These are phyloP conservation scores for Tinospora cordifolia DNA, from an alignment of 164 flowering plant species.

Conservation along the genomic window DNA sequence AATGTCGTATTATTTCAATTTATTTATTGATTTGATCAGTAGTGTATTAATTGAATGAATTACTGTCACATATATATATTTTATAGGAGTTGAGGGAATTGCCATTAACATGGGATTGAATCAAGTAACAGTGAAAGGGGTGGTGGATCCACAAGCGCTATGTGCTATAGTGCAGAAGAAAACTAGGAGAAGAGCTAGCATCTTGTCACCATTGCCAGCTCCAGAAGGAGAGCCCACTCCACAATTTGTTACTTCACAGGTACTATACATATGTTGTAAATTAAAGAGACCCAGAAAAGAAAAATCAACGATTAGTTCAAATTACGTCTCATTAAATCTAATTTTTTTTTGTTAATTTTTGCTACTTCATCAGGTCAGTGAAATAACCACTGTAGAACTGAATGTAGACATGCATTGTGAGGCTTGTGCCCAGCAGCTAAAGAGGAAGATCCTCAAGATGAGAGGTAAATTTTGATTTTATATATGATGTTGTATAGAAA, in stretches of 20 bases:
- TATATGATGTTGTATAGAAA: neutral
- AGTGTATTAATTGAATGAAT: neutral
- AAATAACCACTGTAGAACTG: conserved; percentile 55
- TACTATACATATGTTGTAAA: neutral
- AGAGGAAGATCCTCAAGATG: conserved; percentile 82
- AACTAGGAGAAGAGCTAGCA: conserved; percentile 68
- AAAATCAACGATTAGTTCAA: neutral
- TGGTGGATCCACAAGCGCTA: conserved; percentile 78
- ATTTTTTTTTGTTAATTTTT: neutral
- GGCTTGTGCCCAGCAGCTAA: conserved; percentile 84
- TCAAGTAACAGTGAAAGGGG: conserved; percentile 74
- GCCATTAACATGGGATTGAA: conserved; percentile 58
- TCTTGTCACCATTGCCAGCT: conserved; percentile 72
- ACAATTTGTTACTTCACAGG: conserved; percentile 70
- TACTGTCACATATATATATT: neutral
- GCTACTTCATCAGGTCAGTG: conserved; percentile 45
- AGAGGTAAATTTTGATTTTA: conserved; percentile 44
- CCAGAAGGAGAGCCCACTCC: conserved; percentile 66
- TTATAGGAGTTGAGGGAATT: conserved; percentile 67
- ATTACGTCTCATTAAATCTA: neutral
- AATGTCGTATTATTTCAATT: too few species aligned
- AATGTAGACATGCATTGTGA: conserved; percentile 91
- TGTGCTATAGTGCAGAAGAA: conserved; percentile 65
- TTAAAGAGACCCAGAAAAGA: neutral
- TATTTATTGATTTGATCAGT: too few species aligned